phyloP scores from a whole-genome alignment of 139 green algal genomes.

The Chlorella ohadii region DNA sequence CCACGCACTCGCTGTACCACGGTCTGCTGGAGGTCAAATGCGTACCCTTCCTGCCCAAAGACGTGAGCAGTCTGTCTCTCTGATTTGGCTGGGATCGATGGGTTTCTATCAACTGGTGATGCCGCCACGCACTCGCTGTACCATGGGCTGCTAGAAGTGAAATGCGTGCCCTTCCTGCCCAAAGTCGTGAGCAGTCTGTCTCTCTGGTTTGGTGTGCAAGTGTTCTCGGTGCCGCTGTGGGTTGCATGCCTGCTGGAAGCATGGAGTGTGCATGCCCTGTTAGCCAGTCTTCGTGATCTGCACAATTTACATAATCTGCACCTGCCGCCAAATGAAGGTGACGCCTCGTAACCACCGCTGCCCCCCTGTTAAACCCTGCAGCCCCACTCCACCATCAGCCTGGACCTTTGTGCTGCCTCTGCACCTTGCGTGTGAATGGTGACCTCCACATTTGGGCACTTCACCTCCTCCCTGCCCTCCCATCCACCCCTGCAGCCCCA shows the following conservation, averaged over 20 bases:
- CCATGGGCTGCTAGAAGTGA: conserved; percentile 84
- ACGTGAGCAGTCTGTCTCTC: background rate
- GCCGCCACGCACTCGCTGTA: conserved; percentile 81
- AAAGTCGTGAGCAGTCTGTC: conserved; percentile 31
- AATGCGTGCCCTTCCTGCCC: conserved; percentile 87
- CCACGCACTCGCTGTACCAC: conserved; percentile 85
- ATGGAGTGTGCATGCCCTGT: background rate
- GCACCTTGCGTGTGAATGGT: too few species aligned
- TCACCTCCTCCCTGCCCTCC: background rate
- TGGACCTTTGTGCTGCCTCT: too few species aligned
- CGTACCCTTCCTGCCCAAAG: conserved; percentile 79
- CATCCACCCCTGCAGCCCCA: conserved; percentile 2
- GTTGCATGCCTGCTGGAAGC: too few species aligned
- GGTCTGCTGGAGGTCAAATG: conserved; percentile 85
- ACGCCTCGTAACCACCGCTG: background rate
- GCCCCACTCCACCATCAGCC: conserved; percentile 28
- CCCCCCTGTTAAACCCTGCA: background rate
- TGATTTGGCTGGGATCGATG: too few species aligned
- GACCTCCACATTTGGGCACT: too few species aligned
- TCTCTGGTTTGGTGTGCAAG: too few species aligned
- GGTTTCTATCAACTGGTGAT: conserved; percentile 42
- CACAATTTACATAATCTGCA: too few species aligned
- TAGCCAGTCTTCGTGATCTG: too few species aligned
- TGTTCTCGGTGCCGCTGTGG: too few species aligned
- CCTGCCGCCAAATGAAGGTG: too few species aligned